Base-by-base conservation (phyloP, 352 stramenopile species). In the Globisporangium splendens region DNA sequence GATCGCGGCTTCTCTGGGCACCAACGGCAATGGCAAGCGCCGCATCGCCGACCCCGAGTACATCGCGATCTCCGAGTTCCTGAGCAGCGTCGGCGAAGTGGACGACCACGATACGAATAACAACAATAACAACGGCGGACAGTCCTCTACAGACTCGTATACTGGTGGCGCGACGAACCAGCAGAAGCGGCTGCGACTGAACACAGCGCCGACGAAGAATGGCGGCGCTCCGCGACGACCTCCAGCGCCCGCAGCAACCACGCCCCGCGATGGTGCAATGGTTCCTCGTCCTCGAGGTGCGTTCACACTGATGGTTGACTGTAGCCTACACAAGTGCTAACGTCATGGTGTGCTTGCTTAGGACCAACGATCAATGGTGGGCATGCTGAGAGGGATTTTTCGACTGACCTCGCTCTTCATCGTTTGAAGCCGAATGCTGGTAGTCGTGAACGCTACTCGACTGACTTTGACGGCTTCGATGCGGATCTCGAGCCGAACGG, bases 21-120 rank as follows among this genome's bases (percentile, higher is more conserved):
- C 42, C 0, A 59, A 33, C 41, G 38, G 39, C 31, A 31, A 35
- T 22, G 31, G 21, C 22, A 72, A 75, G 54, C 62, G 66, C 18
- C 63, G 66, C 12, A 72, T 72, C 47, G 59, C 73, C 1, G 81
- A 91, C 41, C 78, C 73, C 1, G 79, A 91, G 62, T 81, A 87
- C 28, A 75, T 74, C 15, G 78, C 77, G 21, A 73, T 90, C 52
- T 85, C 83, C 24, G 81, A 88, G 61, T 59, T 91, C 52, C 66
- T 89, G 46, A 79, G 77, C 38, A 84, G 72, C 44, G 84, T 91
- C 63, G 71, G 50, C 54, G 79, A 89, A 53, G 77, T 87, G 48
- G 77, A 88, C 62, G 79, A 85, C n/a, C 50, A 56, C 44, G 63
- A 68, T 38, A 20, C 42, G 2, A 48, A 59, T 22, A 42, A 62